phyloP scores from a whole-genome alignment of 371 early-diverging fungal species.

The Polyrhizophydium stewartii region DNA sequence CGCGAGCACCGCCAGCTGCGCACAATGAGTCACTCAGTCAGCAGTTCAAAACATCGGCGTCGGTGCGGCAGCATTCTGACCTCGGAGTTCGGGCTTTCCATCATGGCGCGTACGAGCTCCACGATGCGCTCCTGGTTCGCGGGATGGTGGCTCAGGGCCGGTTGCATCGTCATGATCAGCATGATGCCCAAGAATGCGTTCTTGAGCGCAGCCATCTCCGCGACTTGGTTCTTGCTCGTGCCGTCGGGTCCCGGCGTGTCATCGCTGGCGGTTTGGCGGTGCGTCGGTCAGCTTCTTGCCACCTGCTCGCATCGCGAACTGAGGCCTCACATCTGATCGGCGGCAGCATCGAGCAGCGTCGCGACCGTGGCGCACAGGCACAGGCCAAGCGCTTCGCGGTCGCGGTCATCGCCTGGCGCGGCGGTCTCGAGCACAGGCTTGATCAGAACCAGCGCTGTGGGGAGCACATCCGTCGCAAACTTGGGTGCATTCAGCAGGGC shows the following conservation, averaged over 20 bases:
- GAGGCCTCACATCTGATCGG: constrained; percentile 9
- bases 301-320: too few relatives aligned
- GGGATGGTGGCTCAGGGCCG: constrained; percentile 3
- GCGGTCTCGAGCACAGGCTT: constrained; percentile 8
- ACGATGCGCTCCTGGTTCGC: constrained; percentile 13
- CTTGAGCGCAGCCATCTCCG: constrained; percentile 12
- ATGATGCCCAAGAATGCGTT: constrained; percentile 19
- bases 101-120: constrained; percentile 2
- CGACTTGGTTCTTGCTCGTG: too few relatives aligned
- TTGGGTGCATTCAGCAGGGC: too few relatives aligned
- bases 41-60: background rate
- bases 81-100: constrained; percentile 6
- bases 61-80: constrained; percentile 4
- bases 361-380: constrained; percentile 7
- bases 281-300: too few relatives aligned
- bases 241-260: too few relatives aligned
- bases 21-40: background rate
- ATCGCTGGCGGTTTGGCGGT: too few relatives aligned
- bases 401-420: background rate
- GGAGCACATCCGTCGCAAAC: constrained; percentile 13
- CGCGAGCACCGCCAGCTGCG: constrained; percentile 10
- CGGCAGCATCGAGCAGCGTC: constrained; percentile 15
- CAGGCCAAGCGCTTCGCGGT: background rate
- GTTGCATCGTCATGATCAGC: constrained; percentile 13
- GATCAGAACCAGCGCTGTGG: constrained; percentile 11